Evolutionary conservation across 345 rosid genomes (phyloP), one percentile per base, ranked within the genome.

Genomic region (Arabis alpina): DNA sequence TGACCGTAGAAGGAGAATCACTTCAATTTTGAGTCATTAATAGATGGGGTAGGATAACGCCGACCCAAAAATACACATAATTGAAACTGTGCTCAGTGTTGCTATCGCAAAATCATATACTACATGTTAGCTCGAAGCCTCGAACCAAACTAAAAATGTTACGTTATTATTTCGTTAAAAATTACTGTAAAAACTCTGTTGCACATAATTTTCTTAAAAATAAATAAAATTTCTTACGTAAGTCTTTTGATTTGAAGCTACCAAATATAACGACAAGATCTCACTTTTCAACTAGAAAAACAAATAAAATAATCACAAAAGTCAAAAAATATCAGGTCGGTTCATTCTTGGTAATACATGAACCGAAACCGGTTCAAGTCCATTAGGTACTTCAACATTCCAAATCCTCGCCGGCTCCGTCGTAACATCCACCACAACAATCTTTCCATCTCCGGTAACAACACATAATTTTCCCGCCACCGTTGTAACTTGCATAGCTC

Each of bases 341-440:
- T 60, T 75, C 79, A 81, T 75, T 76, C 89, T 79, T 0, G 89
- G 89, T 71, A 85, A 58, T 3, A 85, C 67, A 65, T 85, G 87
- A 57, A 80, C 76, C 39, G 79, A 79, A 54, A 81, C 82, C 53
- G 81, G 85, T 66, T 77, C 68, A 42, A 70, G 74, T 1, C 87
- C 83, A 14, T 13, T 0, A 4, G 89, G 89, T 14, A 73, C 68
- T 25, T 72, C 79, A 44, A 81, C 79, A 45, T 41, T 75, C 87
- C 87, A 81, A 64, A 76, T 54, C 73, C 68, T 74, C 23, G 80
- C 83, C 36, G 84, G 79, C 14, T 45, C 39, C 37, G 65, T 13
- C 64, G 36, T 36, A 44, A 79, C 74, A 69, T 84, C 83, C 64
- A 81, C 81, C 70, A 83, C 81, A 19, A 78, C 49, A 54, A 86